Base-by-base conservation (phyloP, 2,329 filamentous ascomycete species). In the Fusarium keratoplasticum region DNA sequence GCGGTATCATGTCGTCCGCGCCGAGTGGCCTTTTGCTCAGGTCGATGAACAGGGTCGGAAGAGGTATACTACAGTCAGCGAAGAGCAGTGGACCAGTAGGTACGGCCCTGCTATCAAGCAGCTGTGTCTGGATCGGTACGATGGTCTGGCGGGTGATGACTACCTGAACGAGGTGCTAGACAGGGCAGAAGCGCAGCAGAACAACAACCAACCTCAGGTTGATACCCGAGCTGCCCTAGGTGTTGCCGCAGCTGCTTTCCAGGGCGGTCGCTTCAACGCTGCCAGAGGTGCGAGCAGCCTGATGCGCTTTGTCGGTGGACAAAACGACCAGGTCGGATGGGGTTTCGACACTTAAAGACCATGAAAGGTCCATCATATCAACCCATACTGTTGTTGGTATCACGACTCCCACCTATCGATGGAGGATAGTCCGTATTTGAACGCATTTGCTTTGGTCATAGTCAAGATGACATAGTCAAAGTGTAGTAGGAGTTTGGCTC, bases 311-410 rank as follows among this genome's bases (percentile, higher is more conserved):
- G 67, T 61, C 5, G 74, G 66, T 5, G 68, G 62, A 5, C 35
- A 64, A 2, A 72, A 57, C 9, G 75, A 76, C 6, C 70, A 65
- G 47, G 38, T 77, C 10, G 75, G 75, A 33, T 76, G 75, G 75
- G 74, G 75, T 1, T 76, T 77, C 10, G 74, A 76, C 6, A 74
- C 70, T 1, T 76, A n/a, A 64, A 27, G 18, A 20, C 27, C 3
- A 14, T 16, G 7, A 10, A 29, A 18, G 25, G 52, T 4, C 16
- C 11, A 29, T 25, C 5, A 4, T 10, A 9, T 29, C 4, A 16
- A n/a, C 6, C 52, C 14, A 6, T 6, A 29, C 16, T 6, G 4
- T 7, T 44, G 18, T 2, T 3, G 18, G 33, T 10, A 27, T 22
- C 4, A 10, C 4, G 16, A 6, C 5, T 50, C 14, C 7, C 16